Base-by-base conservation (phyloP, 768 basidiomycete genomes). In the Dioszegia hungarica region DNA sequence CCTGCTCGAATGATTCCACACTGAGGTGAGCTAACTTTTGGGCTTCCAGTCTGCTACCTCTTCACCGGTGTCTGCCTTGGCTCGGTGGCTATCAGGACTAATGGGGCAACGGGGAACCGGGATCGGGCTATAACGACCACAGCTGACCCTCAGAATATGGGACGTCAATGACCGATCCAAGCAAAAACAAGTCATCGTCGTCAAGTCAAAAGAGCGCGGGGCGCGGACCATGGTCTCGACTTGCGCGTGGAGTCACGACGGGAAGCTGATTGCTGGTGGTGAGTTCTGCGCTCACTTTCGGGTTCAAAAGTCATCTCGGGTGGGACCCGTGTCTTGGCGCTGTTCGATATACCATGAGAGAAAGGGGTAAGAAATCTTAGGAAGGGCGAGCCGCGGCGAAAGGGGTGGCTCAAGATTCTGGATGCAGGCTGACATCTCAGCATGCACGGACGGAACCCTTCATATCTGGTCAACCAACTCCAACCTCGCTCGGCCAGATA, bases 101-200 rank as follows among this genome's bases (percentile, higher is more conserved):
- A n/a, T n/a, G n/a, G n/a, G n/a, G n/a, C n/a, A n/a, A n/a, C n/a
- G n/a, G n/a, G n/a, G n/a, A n/a, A n/a, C n/a, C n/a, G n/a, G n/a
- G n/a, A n/a, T n/a, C n/a, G n/a, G n/a, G n/a, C n/a, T n/a, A n/a
- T n/a, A n/a, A n/a, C n/a, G n/a, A n/a, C n/a, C n/a, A n/a, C n/a
- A n/a, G n/a, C n/a, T n/a, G n/a, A n/a, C n/a, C n/a, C n/a, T n/a
- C 46, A 93, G 92, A 58, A 88, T 99, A 76, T 99, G 95, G 95
- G 88, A 98, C 66, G 83, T 85, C 31, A 88, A 90, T 72, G 86
- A 91, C 69, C 89, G 86, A 74, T 84, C 90, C 48, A 95, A 97
- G 77, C 92, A 95, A 70, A 97, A 92, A 79, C 82, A 85, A 0
- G 91, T 95, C 39, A 94, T 99, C 66, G 92, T 97, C 15, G 90